phyloP scores from a whole-genome alignment of 1,284 basidiomycete species.

The Termitomyces sp. region DNA sequence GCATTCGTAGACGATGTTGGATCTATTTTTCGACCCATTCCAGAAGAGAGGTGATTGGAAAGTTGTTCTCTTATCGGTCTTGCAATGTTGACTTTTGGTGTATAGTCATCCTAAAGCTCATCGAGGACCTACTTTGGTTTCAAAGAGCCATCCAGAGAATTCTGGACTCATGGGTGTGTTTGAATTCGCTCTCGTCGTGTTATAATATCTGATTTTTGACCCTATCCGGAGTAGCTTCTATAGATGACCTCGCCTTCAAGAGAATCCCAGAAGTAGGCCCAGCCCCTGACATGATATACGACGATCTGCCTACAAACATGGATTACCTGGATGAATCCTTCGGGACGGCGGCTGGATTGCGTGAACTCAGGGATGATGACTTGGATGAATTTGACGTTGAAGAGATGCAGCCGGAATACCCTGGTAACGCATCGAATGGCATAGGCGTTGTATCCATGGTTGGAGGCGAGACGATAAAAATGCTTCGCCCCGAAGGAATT shows the following conservation, averaged over 20 bases:
- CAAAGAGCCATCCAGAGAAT: constrained; percentile 19
- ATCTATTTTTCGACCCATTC: constrained; percentile 34
- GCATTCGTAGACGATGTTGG: constrained; percentile 47
- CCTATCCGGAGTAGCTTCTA: constrained; percentile 48
- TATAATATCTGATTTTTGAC: background rate
- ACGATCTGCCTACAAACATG: constrained; percentile 85
- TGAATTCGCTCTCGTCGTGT: background rate
- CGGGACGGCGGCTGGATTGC: constrained; percentile 69
- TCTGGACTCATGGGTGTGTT: constrained; percentile 34
- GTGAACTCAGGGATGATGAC: constrained; percentile 67
- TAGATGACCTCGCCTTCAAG: constrained; percentile 84
- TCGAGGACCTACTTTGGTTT: constrained; percentile 33
- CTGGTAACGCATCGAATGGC: constrained; percentile 23
- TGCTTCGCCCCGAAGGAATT: constrained; percentile 58
- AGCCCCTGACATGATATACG: constrained; percentile 83
- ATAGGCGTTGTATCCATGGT: constrained; percentile 56
- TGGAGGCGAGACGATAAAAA: constrained; percentile 82
- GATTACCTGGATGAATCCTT: constrained; percentile 86
- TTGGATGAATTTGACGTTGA: constrained; percentile 59
- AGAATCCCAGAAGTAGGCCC: constrained; percentile 68
- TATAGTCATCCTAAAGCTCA: constrained; percentile 25
- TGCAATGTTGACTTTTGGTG: constrained; percentile 1
- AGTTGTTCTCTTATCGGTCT: background rate
- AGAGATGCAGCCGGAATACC: constrained; percentile 24
- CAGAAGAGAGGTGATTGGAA: constrained; percentile 35